These are phyloP conservation scores for Kwoniella dejecticola DNA, from an alignment of 768 basidiomycete species.

Conservation along the genomic window DNA sequence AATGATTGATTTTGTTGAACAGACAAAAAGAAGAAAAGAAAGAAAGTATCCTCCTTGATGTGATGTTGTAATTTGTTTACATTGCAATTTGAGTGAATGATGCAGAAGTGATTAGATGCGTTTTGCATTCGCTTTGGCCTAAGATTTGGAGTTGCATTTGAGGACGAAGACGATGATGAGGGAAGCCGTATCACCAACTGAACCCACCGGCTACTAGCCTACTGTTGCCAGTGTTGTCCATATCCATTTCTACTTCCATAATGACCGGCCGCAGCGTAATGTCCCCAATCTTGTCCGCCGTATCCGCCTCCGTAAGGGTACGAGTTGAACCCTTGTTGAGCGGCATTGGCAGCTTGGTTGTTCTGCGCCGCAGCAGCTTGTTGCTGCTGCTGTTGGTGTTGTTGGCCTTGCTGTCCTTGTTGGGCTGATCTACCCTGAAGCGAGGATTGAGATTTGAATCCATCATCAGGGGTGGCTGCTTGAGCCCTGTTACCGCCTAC, in stretches of 20 bases:
- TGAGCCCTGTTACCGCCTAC: conserved; percentile 8
- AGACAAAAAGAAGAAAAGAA: too few species aligned
- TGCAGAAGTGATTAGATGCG: too few species aligned
- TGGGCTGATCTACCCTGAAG: not conserved
- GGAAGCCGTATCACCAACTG: too few species aligned
- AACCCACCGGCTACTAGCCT: not conserved
- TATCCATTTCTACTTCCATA: conserved; percentile 38
- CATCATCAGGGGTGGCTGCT: conserved; percentile 40
- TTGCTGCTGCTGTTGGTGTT: too few species aligned
- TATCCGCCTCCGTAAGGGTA: conserved; percentile 46
- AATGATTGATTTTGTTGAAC: too few species aligned
- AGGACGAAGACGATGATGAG: too few species aligned
- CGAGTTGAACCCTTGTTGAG: conserved; percentile 19
- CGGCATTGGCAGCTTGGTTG: conserved; percentile 17
- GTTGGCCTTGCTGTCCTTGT: conserved; percentile 5
- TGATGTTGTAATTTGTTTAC: too few species aligned
- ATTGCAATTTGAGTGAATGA: too few species aligned
- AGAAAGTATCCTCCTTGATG: too few species aligned
- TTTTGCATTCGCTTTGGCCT: too few species aligned
- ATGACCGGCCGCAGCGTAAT: conserved; percentile 35
- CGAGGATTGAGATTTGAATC: conserved; percentile 28
- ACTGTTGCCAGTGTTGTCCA: conserved; percentile 44
- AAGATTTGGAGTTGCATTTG: too few species aligned
- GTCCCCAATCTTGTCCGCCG: conserved; percentile 46
- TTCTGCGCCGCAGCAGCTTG: conserved; percentile 5